phyloP scores from a whole-genome alignment of 257 asterid genomes.

The Penstemon newberryi region DNA sequence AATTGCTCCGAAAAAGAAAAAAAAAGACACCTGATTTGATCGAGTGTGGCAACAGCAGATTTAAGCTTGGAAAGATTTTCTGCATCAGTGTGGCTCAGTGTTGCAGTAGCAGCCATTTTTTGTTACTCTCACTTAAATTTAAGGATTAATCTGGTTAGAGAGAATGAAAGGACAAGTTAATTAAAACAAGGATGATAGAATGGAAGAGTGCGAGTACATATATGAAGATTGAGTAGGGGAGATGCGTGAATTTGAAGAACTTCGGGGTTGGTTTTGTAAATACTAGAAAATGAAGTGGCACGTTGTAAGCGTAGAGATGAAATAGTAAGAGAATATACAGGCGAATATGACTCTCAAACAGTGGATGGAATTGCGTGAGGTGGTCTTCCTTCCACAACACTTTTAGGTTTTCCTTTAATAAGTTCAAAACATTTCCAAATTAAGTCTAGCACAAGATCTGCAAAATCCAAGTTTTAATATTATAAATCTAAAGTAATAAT shows the following conservation, averaged over 20 bases:
- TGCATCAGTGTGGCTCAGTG: constrained; percentile 52
- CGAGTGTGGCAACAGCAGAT: constrained; percentile 61
- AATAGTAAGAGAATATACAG: constrained; percentile 38
- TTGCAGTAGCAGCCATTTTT: constrained; percentile 42
- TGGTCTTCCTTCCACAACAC: neutral
- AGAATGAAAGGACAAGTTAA: constrained; percentile 18
- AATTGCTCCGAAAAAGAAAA: neutral
- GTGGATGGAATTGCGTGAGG: constrained; percentile 11
- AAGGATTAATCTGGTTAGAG: constrained; percentile 34
- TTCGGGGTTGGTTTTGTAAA: constrained; percentile 11
- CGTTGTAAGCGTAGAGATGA: constrained; percentile 24
- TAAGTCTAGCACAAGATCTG: no score
- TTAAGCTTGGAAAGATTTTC: constrained; percentile 67
- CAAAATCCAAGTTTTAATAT: no score
- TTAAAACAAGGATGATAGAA: neutral
- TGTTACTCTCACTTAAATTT: constrained; percentile 13
- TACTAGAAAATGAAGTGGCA: constrained; percentile 1
- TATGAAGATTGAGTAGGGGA: neutral
- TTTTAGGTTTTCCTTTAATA: neutral
- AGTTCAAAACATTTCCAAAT: no score
- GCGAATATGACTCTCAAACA: constrained; percentile 34
- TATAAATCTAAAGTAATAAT: no score
- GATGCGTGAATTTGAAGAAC: neutral
- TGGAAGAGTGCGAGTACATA: constrained; percentile 9
- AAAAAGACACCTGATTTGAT: constrained; percentile 63